Evolutionary conservation across 768 basidiomycete genomes (phyloP).

Genomic region (Rhodocollybia butyracea): DNA sequence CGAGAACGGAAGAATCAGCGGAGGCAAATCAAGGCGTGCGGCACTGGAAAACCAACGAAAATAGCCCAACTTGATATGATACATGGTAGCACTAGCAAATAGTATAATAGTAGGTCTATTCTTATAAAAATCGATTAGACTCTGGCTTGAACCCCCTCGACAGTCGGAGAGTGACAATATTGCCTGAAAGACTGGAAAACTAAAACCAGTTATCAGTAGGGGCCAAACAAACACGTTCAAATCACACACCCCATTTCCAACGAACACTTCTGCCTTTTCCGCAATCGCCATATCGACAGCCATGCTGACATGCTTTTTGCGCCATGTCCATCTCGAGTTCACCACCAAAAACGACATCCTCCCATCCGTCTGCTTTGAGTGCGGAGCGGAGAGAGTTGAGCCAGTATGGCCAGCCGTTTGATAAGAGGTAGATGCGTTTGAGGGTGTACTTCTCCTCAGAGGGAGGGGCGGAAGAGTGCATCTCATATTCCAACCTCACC

Average conservation of each 20-base stretch:
- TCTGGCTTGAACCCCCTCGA: constrained; percentile 22
- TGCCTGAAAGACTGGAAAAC: constrained; percentile 40
- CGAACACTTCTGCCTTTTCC: constrained; percentile 22
- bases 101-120: too few species aligned
- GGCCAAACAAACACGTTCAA: not conserved
- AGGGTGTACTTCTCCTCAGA: constrained; percentile 17
- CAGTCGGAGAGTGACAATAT: constrained; percentile 34
- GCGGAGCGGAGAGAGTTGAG: constrained; percentile 34
- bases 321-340: constrained; percentile 25
- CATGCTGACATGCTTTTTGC: constrained; percentile 20
- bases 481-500: constrained; percentile 17
- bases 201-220: not conserved
- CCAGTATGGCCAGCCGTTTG: constrained; percentile 47
- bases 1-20: too few species aligned
- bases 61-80: too few species aligned
- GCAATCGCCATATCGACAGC: constrained; percentile 29
- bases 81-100: too few species aligned
- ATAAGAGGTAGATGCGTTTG: constrained; percentile 45
- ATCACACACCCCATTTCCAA: constrained; percentile 30
- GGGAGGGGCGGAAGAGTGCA: constrained; percentile 13
- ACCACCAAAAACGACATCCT: constrained; percentile 37
- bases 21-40: too few species aligned
- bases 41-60: too few species aligned
- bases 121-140: constrained; percentile 32
- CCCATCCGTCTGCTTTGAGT: constrained; percentile 41